Conservation (phyloP, 306 rosid genomes). For the Corylus heterophylla region DNA sequence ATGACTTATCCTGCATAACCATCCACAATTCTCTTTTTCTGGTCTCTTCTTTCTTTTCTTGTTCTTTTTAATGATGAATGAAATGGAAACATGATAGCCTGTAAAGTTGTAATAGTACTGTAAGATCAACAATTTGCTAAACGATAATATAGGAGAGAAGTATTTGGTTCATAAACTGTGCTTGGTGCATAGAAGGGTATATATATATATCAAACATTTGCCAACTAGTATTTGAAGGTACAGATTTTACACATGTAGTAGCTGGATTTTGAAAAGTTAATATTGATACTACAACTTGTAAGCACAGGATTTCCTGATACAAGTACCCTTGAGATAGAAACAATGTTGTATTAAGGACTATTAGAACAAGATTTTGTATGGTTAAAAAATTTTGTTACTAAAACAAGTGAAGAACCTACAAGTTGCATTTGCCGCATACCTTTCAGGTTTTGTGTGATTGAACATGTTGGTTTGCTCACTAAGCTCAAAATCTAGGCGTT, state of each 20-base stretch:
- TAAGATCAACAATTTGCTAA: background rate
- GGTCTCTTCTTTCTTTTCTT: background rate
- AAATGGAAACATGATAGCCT: background rate
- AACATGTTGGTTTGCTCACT: background rate
- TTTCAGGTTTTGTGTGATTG: background rate
- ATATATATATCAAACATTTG: background rate
- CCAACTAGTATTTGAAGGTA: background rate
- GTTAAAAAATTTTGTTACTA: background rate
- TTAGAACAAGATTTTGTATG: background rate
- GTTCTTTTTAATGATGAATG: background rate
- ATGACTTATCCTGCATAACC: slow-evolving; percentile 19
- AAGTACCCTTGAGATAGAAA: background rate
- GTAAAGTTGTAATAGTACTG: background rate
- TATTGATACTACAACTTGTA: background rate
- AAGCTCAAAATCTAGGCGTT: background rate
- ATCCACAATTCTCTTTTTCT: background rate
- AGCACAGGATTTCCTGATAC: background rate
- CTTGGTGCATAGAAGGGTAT: background rate
- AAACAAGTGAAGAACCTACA: background rate
- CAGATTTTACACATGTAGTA: background rate
- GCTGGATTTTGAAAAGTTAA: background rate
- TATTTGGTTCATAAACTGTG: background rate
- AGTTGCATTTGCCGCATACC: background rate
- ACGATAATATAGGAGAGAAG: background rate
- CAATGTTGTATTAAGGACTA: background rate